Percentiles rank a stretch among this genome's conserved stretches.
Evolutionary conservation across 192 early-diverging fungal species (phyloP).

Genomic region (Entomortierella beljakovae): DNA sequence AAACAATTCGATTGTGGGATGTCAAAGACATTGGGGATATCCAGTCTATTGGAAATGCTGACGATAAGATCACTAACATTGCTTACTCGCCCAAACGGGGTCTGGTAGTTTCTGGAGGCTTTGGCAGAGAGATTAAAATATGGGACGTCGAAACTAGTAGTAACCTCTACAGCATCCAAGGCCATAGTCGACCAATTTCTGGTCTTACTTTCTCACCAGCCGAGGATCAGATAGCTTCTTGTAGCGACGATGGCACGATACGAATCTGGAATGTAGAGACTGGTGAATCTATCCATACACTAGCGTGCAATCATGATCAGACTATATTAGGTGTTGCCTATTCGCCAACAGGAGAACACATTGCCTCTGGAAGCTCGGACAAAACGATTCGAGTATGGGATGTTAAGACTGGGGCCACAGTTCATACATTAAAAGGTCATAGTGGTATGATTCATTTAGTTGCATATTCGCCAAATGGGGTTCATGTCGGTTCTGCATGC

Average conservation of each 20-base stretch:
- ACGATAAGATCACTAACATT: neutral
- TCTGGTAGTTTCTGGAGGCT: neutral
- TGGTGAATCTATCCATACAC: neutral
- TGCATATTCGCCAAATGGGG: neutral
- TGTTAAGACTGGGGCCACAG: neutral
- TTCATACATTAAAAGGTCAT: neutral
- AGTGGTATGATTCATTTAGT: neutral
- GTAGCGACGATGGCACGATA: neutral
- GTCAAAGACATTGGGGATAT: neutral
- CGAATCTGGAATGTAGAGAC: neutral
- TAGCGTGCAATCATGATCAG: neutral
- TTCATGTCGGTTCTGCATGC: neutral
- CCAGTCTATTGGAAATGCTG: neutral
- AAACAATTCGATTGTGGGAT: conserved; percentile 2
- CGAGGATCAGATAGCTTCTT: neutral
- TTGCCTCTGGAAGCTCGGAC: conserved; percentile 7
- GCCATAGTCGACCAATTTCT: neutral
- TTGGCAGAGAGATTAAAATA: neutral
- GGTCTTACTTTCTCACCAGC: neutral
- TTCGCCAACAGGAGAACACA: neutral
- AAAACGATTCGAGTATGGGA: conserved; percentile 6
- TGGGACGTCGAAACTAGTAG: neutral
- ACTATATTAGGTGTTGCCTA: neutral
- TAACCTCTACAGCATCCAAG: neutral
- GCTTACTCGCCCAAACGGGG: conserved; percentile 3